These are phyloP conservation scores for Jacaranda mimosifolia DNA, from an alignment of 257 asterid species.

Conservation along the genomic window DNA sequence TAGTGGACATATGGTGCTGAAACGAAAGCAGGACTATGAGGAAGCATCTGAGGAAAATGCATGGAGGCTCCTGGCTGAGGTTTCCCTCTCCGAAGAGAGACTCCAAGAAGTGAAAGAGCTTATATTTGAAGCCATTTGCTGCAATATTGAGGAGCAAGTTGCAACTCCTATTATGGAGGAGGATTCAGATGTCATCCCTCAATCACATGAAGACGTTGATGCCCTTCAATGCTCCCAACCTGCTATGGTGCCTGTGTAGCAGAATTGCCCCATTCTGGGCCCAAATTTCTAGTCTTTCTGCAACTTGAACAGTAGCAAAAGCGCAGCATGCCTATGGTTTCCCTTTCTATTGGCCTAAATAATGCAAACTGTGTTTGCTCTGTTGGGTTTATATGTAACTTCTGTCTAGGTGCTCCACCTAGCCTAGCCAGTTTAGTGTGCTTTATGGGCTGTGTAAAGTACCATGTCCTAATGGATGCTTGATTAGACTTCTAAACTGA, in stretches of 20 bases:
- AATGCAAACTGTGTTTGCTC: conserved; percentile 32
- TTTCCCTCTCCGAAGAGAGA: conserved; percentile 89
- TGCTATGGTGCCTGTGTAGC: conserved; percentile 69
- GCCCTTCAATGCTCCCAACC: conserved; percentile 62
- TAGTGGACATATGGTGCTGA: conserved; percentile 98
- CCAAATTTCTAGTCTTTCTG: background rate
- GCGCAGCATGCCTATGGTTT: conserved; percentile 15
- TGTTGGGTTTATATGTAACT: conserved; percentile 31
- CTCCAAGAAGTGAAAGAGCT: conserved; percentile 88
- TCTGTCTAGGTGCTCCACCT: background rate
- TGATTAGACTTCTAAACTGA: background rate
- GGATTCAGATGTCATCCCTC: conserved; percentile 50
- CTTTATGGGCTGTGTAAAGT: conserved; percentile 1
- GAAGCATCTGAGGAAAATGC: conserved; percentile 89
- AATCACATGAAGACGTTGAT: conserved; percentile 65
- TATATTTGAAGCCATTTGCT: conserved; percentile 74
- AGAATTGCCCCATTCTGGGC: conserved; percentile 6
- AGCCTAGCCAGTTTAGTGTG: background rate
- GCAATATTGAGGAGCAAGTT: conserved; percentile 41
- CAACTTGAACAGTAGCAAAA: background rate
- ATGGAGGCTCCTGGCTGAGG: conserved; percentile 95
- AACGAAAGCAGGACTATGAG: conserved; percentile 85
- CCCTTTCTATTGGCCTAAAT: conserved; percentile 28
- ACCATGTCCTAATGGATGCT: conserved; percentile 16
- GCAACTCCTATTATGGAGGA: conserved; percentile 23